Base-by-base conservation (phyloP, 2,329 filamentous ascomycete species). In the Curvularia verruculosa region DNA sequence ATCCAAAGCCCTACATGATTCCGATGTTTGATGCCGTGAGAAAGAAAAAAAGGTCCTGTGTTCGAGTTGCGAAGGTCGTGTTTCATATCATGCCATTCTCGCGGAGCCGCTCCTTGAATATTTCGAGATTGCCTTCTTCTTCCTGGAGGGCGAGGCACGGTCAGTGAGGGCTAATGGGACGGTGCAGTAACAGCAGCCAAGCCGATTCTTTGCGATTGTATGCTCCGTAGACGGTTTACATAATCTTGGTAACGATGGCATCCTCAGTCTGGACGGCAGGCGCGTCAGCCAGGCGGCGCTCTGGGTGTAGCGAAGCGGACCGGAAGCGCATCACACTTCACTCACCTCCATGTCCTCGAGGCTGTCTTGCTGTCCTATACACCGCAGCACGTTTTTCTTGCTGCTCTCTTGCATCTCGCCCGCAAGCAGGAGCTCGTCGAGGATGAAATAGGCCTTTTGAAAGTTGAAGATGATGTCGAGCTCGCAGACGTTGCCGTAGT, bases 381-480 rank as follows among this genome's bases (percentile, higher is more conserved):
- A 96, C 61, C 95, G 85, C 63, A 99, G 81, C 39, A 99, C 92
- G 73, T 98, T 98, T 87, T 99, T 99, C 83, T 98, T 99, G 79
- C 94, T 98, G 79, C 92, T 98, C 81, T 99, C 95, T 79, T 99
- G 95, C 81, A 99, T 87, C 79, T 99, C 95, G 59, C 95, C 95
- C 5, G 95, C 95, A 67, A 99, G 84, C 65, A 99, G 83, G 60
- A 99, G 85, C 81, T 99, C 95, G 76, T 99, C 95, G 45, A 99
- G 87, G 68, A 99, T 99, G 80, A 98, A 99, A 80, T 99, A 99
- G 58, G 95, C 95, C 80, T 99, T 99, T 70, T 96, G 96, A 78
- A 99, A 99, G 77, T 96, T 98, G 86, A 99, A 99, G 78, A 99
- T 99, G 80, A 98, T 97, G 78, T 98, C 93, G 64, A 99, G 86